These are phyloP conservation scores for Xanthoconium separans DNA, from an alignment of 1,284 basidiomycete species.

Conservation along the genomic window DNA sequence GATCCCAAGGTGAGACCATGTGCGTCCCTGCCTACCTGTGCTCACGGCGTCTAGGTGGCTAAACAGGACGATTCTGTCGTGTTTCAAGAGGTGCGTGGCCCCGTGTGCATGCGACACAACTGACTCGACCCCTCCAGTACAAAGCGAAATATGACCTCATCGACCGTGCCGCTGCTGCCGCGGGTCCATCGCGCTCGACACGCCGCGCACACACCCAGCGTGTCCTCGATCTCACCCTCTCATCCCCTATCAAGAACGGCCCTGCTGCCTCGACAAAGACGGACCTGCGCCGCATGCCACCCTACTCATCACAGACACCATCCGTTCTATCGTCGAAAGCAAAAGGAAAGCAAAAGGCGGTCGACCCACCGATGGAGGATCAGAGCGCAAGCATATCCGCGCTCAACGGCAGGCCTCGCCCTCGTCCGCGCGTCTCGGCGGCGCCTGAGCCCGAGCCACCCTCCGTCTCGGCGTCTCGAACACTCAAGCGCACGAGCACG, in stretches of 20 bases:
- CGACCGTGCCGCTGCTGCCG: slow-evolving; percentile 40
- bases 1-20: slow-evolving; percentile 61
- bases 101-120: background rate
- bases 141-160: slow-evolving; percentile 62
- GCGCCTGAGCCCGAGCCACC: slow-evolving; percentile 10
- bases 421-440: slow-evolving; percentile 3
- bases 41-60: slow-evolving; percentile 49
- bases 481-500: slow-evolving; percentile 19
- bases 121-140: slow-evolving; percentile 43
- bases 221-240: slow-evolving; percentile 39
- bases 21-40: background rate
- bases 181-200: slow-evolving; percentile 59
- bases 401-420: slow-evolving; percentile 18
- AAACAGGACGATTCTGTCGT: slow-evolving; percentile 73
- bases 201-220: slow-evolving; percentile 59
- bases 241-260: slow-evolving; percentile 19
- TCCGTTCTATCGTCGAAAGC: slow-evolving; percentile 25
- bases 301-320: background rate
- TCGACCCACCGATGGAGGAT: slow-evolving; percentile 35
- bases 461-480: slow-evolving; percentile 11
- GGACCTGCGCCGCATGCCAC: slow-evolving; percentile 12
- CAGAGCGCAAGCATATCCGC: slow-evolving; percentile 3
- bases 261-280: slow-evolving; percentile 9
- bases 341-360: slow-evolving; percentile 35
- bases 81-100: slow-evolving; percentile 62